phyloP scores from a whole-genome alignment of 1,139 yeast species.

The Sugiyamaella xylanicola region DNA sequence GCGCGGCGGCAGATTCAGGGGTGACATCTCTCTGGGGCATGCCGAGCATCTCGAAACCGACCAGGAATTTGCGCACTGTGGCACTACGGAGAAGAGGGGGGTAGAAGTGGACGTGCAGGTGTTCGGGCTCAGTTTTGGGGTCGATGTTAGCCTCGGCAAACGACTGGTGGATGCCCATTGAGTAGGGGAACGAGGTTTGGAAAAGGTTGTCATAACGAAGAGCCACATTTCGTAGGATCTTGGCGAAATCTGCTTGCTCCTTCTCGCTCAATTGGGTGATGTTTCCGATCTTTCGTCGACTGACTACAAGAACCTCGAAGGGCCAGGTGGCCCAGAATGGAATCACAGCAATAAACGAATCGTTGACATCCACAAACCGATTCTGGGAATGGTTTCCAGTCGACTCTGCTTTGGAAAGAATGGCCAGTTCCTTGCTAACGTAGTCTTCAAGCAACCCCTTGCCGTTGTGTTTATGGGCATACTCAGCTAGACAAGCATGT shows the following conservation, averaged over 20 bases:
- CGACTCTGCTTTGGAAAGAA: conserved; percentile 39
- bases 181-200: conserved; percentile 71
- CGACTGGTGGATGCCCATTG: conserved; percentile 76
- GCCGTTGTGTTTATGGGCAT: conserved; percentile 47
- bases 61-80: conserved; percentile 72
- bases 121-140: conserved; percentile 47
- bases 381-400: conserved; percentile 30
- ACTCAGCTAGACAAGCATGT: conserved; percentile 53
- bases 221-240: conserved; percentile 56
- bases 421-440: conserved; percentile 57
- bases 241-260: conserved; percentile 61
- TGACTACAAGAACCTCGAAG: conserved; percentile 65
- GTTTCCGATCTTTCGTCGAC: conserved; percentile 58
- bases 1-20: conserved; percentile 67
- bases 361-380: conserved; percentile 62
- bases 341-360: conserved; percentile 66
- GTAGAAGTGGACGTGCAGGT: conserved; percentile 78
- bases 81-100: conserved; percentile 78
- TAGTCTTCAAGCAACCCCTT: conserved; percentile 65
- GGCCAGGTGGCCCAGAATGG: conserved; percentile 91
- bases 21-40: conserved; percentile 80
- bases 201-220: conserved; percentile 72
- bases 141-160: conserved; percentile 25
- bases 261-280: conserved; percentile 52
- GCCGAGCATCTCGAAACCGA: conserved; percentile 77